Base-by-base conservation (phyloP, 2,329 filamentous ascomycete genomes). In the Neoarthrinium moseri region DNA sequence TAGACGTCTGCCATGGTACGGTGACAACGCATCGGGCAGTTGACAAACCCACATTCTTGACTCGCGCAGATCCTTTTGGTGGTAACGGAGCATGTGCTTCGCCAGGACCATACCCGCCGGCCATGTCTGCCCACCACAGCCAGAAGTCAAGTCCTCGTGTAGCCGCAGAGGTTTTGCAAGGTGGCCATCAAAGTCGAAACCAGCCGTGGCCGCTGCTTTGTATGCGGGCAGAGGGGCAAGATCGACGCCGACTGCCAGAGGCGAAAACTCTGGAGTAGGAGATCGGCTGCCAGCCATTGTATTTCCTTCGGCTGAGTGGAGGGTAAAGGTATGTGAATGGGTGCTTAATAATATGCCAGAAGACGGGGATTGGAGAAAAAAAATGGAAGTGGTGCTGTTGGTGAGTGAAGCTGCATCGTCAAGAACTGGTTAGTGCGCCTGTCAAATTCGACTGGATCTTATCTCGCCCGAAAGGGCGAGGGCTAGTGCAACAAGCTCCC, bases 101-200 rank as follows among this genome's bases (percentile, higher is more conserved):
- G 87, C 81, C 43, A 99, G 74, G 13, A 94, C 81, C 83, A 95
- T 87, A 10, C 94, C 94, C 1, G 92, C 92, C 3, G 91, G 92
- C 94, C 94, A 97, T 10, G 95, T 78, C 68, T 95, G 89, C 3
- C 94, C 94, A 39, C 94, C 94, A 66, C 94, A 97, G 50, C 94
- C 94, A 52, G 88, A 82, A 47, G 81, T 82, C 38, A 96, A 78
- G 66, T 97, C 91, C 66, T 96, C 91, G 59, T 89, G 87, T 13
- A 97, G 80, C 49, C 80, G 75, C 50, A 97, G 76, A 10, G 87
- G 84, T 38, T 78, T 71, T 17, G 74, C 67, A 26, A 96, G 75
- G 43, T 94, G 77, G 30, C 88, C 86, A 51, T 87, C 85, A 60
- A 97, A 94, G 57, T 79, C 72, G 43, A 82, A 67, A 21, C 65